Percentiles rank a stretch among this genome's conserved stretches.
Conservation (phyloP, 768 basidiomycete species). For the Auriscalpium microsporum region DNA sequence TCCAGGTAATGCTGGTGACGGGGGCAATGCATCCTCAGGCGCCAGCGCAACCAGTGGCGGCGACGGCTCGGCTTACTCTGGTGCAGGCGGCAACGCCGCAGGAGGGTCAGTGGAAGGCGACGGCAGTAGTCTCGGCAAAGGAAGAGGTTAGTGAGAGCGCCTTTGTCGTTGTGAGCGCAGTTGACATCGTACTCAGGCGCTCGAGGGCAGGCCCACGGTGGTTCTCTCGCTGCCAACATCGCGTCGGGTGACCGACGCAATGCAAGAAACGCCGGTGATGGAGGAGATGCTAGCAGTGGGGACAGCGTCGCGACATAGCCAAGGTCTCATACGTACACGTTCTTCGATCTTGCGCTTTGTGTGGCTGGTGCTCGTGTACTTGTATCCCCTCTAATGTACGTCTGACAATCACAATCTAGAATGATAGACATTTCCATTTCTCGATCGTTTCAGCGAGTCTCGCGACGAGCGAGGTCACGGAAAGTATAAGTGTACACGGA, state of each 20-base stretch:
- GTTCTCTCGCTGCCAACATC: slow-evolving; percentile 18
- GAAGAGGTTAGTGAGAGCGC: background rate
- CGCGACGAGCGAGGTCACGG: background rate
- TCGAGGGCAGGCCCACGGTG: slow-evolving; percentile 23
- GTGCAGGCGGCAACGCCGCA: background rate
- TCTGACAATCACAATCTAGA: background rate
- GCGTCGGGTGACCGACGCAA: background rate
- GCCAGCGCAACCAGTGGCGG: no score
- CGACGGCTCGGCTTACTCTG: background rate
- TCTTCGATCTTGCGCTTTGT: background rate
- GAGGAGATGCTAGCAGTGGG: slow-evolving; percentile 7
- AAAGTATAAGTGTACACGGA: background rate
- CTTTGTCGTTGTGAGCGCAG: background rate
- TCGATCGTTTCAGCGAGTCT: background rate
- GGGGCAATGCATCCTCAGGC: no score
- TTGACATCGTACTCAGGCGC: slow-evolving; percentile 14
- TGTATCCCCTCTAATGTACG: background rate
- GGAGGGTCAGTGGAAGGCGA: background rate
- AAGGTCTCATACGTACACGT: background rate
- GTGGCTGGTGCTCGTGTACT: background rate
- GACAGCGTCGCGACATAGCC: background rate
- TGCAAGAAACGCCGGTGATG: slow-evolving; percentile 8
- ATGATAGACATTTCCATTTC: background rate
- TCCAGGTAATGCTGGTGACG: no score
- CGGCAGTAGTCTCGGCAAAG: background rate